Evolutionary conservation across 2,329 filamentous ascomycete species (phyloP).

Genomic region (Penicillium sp.): DNA sequence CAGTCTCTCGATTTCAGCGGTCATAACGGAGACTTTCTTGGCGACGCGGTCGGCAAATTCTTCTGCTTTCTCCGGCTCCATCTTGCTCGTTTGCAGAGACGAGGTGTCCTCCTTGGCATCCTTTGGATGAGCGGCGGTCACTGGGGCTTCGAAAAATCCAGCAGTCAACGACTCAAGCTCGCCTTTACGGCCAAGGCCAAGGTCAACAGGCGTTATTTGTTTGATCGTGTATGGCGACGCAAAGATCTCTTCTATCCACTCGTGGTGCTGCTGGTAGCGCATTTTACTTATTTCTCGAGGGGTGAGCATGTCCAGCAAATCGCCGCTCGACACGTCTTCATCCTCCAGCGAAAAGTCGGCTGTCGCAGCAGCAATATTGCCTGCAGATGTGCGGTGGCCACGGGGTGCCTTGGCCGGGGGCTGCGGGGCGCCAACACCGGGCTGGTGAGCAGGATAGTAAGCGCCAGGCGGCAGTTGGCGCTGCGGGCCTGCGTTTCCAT

Average conservation of each 20-base stretch:
- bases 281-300: conserved; percentile 83
- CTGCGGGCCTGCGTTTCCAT: conserved; percentile 32
- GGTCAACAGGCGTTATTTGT: conserved; percentile 81
- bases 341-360: conserved; percentile 64
- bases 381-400: conserved; percentile 41
- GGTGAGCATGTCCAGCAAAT: conserved; percentile 84
- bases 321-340: conserved; percentile 80
- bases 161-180: conserved; percentile 77
- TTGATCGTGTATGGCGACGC: conserved; percentile 82
- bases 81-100: conserved; percentile 50
- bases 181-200: conserved; percentile 80
- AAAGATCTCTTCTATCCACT: conserved; percentile 98
- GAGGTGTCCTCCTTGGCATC: conserved; percentile 29
- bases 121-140: conserved; percentile 24
- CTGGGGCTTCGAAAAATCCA: conserved; percentile 70
- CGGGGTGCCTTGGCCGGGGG: conserved; percentile 35
- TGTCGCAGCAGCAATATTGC: conserved; percentile 31
- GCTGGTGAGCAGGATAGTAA: conserved; percentile 30
- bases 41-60: conserved; percentile 78
- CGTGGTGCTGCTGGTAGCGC: conserved; percentile 90
- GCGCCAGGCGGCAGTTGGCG: conserved; percentile 27
- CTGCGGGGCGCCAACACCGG: conserved; percentile 18
- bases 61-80: conserved; percentile 73
- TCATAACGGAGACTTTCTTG: conserved; percentile 67
- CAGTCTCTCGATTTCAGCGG: conserved; percentile 79